These are phyloP conservation scores for Neurospora tetraspora DNA, from an alignment of 495 filamentous ascomycete genomes.

Conservation along the genomic window DNA sequence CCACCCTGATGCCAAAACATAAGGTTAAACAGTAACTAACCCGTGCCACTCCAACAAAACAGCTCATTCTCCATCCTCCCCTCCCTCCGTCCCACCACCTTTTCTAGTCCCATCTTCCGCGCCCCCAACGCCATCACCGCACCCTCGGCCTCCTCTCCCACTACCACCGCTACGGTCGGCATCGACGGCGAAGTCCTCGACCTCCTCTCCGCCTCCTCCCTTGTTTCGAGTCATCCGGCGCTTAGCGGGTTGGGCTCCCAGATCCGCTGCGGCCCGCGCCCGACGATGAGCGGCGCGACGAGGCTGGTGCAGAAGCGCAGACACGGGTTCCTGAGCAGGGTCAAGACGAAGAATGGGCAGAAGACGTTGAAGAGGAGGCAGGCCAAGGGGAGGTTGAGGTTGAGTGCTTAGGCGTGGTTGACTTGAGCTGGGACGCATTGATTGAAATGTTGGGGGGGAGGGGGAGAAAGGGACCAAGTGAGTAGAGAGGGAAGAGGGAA, in stretches of 20 bases:
- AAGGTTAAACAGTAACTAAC: neutral
- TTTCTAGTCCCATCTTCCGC: conserved; percentile 19
- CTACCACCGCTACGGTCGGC: conserved; percentile 1
- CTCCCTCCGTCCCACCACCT: conserved; percentile 26
- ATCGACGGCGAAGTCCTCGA: conserved; percentile 13
- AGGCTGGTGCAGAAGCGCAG: conserved; percentile 40
- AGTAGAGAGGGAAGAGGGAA: too few species aligned
- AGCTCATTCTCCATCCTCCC: conserved; percentile 34
- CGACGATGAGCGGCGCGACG: conserved; percentile 30
- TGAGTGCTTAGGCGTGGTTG: conserved; percentile 15
- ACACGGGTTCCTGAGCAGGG: conserved; percentile 36
- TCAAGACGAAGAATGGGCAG: conserved; percentile 26
- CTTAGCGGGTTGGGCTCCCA: conserved; percentile 23
- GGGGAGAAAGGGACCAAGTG: neutral
- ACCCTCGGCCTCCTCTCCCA: neutral
- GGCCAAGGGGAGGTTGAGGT: conserved; percentile 29
- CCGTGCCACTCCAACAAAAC: neutral
- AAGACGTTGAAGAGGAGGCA: conserved; percentile 28
- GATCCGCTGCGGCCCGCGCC: conserved; percentile 36
- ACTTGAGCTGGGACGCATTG: neutral
- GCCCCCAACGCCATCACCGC: conserved; percentile 3
- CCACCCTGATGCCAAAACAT: neutral
- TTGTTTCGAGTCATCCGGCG: conserved; percentile 23
- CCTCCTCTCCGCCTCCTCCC: conserved; percentile 24
- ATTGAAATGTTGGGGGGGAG: neutral